Evolutionary conservation across 2,329 filamentous ascomycete species (phyloP), one percentile per base, ranked within the genome.

Genomic region (Xylogone sp.): DNA sequence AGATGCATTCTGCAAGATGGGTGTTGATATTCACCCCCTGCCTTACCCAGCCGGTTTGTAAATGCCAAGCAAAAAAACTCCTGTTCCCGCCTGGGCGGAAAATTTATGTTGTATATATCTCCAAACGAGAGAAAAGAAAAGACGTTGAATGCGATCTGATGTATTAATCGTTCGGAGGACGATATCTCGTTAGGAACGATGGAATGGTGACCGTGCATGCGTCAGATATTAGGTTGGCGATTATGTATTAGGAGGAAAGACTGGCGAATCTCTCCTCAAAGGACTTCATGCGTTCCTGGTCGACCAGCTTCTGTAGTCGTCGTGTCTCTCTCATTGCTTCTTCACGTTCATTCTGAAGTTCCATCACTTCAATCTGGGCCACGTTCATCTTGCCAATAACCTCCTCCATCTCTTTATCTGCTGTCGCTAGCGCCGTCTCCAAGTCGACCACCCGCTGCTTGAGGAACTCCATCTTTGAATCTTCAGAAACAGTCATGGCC

Each of bases 401-500:
- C 68, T 90, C 84, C 65, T 90, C 83, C 87, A 94, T 93, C 71
- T 93, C 88, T 46, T 75, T 74, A 62, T 94, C 90, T 16, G 90
- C 87, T 57, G 90, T 82, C 4, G 79, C 71, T 12, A 95, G 76
- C 16, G 92, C 87, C 62, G 83, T 85, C 74, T 99, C 94, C 2
- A 99, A 82, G 70, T 96, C 90, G 51, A 83, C 75, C 7, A 97
- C 89, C 54, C 87, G 84, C 54, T 83, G 81, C 66, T 91, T 88
- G 29, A 99, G 82, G 53, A 81, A 76, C 54, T 88, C 82, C 48
- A 93, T 84, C 72, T 90, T 83, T 12, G 84, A 76, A 47, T 87
- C 87, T 58, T 94, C 85, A 12, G 84, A 79, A 49, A 86, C 85
- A 48, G 78, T 85, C 51, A 77, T 81, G 18, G 80, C 85, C 58